phyloP scores from a whole-genome alignment of 768 basidiomycete species.

The Russula vinacea region DNA sequence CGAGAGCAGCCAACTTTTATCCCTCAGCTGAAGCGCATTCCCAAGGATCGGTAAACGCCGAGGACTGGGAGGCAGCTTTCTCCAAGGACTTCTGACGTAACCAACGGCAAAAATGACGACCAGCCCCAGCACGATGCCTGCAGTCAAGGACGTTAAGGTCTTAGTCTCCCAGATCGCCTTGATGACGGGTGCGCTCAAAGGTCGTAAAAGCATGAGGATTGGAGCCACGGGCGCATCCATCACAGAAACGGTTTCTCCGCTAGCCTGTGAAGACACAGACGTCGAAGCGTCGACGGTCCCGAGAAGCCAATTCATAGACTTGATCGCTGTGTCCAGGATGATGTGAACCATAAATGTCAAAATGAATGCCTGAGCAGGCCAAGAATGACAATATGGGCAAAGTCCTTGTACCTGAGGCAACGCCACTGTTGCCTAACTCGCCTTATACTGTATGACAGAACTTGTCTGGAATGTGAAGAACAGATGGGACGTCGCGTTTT shows the following conservation, averaged over 20 bases:
- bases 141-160: not conserved
- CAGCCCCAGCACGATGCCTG: not conserved
- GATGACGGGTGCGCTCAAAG: not conserved
- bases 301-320: not conserved
- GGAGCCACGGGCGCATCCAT: not conserved
- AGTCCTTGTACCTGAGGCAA: not conserved
- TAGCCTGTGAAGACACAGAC: not conserved
- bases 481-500: not conserved
- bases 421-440: not conserved
- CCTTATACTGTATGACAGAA: too few relatives aligned
- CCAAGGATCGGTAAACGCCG: constrained; percentile 12
- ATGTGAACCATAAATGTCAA: not conserved
- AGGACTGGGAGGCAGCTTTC: constrained; percentile 15
- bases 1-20: constrained; percentile 12
- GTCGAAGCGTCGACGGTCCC: too few relatives aligned
- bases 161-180: not conserved
- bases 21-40: constrained; percentile 10
- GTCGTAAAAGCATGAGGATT: not conserved
- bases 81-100: constrained; percentile 10
- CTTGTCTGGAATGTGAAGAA: not conserved
- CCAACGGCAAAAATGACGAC: not conserved
- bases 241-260: not conserved
- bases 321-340: not conserved
- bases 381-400: not conserved
- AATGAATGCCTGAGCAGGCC: not conserved